phyloP scores from a whole-genome alignment of 345 rosid genomes.

The Heritiera fomes region DNA sequence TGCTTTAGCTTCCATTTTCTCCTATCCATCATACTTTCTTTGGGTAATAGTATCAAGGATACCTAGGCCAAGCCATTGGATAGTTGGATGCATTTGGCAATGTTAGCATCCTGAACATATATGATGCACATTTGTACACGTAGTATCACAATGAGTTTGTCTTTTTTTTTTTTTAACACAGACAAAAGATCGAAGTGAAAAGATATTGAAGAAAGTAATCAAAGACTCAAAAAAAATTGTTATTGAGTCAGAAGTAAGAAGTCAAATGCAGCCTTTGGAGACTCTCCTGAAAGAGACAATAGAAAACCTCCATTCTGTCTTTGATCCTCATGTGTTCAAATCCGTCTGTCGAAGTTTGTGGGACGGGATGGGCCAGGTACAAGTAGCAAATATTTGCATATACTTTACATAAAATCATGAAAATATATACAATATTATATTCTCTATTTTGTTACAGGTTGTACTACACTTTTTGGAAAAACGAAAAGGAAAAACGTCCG shows the following conservation, averaged over 20 bases:
- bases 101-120: not conserved
- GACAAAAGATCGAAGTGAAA: constrained; percentile 73
- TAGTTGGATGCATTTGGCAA: not conserved
- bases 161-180: constrained; percentile 23
- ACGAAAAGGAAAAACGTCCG: constrained; percentile 72
- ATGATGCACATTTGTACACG: not conserved
- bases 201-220: constrained; percentile 84
- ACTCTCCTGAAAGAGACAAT: constrained; percentile 65
- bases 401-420: not conserved
- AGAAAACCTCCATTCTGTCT: constrained; percentile 59
- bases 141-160: not conserved
- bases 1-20: not conserved
- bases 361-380: constrained; percentile 90
- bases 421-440: not conserved
- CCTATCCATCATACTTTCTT: not conserved
- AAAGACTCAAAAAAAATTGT: constrained; percentile 74
- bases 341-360: constrained; percentile 74
- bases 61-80: not conserved
- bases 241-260: constrained; percentile 65
- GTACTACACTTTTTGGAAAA: constrained; percentile 76
- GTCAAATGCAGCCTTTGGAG: constrained; percentile 69
- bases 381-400: not conserved
- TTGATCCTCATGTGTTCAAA: constrained; percentile 68
- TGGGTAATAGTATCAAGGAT: not conserved
- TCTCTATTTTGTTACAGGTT: constrained; percentile 46